phyloP scores from a whole-genome alignment of 495 filamentous ascomycete genomes.

The Cercophora samala region DNA sequence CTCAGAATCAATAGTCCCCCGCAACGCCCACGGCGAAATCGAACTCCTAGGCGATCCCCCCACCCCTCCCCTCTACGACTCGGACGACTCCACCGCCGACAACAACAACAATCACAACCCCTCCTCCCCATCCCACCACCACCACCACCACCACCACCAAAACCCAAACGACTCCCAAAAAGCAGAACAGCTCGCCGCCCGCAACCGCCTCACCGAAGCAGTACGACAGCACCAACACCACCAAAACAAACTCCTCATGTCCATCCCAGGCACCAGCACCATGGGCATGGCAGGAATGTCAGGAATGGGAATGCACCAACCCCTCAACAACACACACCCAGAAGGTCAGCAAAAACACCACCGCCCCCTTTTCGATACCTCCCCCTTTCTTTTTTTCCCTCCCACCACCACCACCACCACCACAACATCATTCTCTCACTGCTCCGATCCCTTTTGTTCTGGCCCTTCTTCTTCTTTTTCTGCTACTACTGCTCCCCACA shows the following conservation, averaged over 20 bases:
- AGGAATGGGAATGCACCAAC: neutral
- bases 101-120: conserved; percentile 68
- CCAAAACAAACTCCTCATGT: conserved; percentile 42
- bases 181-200: conserved; percentile 44
- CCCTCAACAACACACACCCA: neutral
- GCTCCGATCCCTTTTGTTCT: neutral
- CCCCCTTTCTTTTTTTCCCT: neutral
- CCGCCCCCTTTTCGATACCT: neutral
- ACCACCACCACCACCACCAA: conserved; percentile 3
- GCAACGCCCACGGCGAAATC: conserved; percentile 71
- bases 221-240: conserved; percentile 57
- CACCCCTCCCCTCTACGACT: conserved; percentile 51
- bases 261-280: neutral
- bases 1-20: conserved; percentile 65
- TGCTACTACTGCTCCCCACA: neutral
- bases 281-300: neutral
- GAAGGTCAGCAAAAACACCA: neutral
- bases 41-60: conserved; percentile 61
- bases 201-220: conserved; percentile 49
- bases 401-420: neutral
- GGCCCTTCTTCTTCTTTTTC: conserved; percentile 3
- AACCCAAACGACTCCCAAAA: conserved; percentile 32
- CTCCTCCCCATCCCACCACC: conserved; percentile 48
- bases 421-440: too few relatives aligned
- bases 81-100: conserved; percentile 60